Evolutionary conservation across 1,284 basidiomycete species (phyloP).

Genomic region (Rhodotorula sp.): DNA sequence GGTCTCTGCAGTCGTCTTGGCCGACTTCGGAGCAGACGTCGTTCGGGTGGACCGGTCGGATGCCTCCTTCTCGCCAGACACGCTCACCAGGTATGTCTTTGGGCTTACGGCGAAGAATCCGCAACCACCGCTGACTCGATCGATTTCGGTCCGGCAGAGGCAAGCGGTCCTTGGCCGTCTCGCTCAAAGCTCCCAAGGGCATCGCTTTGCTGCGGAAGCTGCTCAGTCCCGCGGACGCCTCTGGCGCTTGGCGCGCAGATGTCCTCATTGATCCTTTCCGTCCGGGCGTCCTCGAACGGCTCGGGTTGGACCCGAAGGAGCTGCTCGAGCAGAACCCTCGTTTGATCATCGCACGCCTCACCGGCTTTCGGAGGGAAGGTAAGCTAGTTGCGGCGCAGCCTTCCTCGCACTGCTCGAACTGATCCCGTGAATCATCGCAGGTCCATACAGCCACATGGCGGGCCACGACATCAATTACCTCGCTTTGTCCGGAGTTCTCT

Average conservation of each 20-base stretch:
- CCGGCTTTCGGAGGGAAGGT: slow-evolving; percentile 48
- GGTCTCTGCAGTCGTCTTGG: slow-evolving; percentile 58
- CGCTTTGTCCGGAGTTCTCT: slow-evolving; percentile 71
- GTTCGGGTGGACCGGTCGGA: slow-evolving; percentile 67
- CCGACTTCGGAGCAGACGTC: slow-evolving; percentile 77
- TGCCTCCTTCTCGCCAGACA: slow-evolving; percentile 44
- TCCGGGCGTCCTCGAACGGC: slow-evolving; percentile 74
- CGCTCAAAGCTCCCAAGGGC: slow-evolving; percentile 55
- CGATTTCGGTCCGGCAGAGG: slow-evolving; percentile 53
- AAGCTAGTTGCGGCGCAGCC: neutral
- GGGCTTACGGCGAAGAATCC: accelerated
- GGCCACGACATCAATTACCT: slow-evolving; percentile 80
- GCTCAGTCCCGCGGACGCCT: slow-evolving; percentile 49
- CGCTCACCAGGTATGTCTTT: slow-evolving; percentile 28
- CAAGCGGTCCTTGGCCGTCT: slow-evolving; percentile 9
- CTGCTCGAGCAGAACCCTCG: slow-evolving; percentile 23
- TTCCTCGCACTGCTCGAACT: too few species aligned
- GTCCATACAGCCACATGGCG: slow-evolving; percentile 46
- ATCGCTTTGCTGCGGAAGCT: slow-evolving; percentile 60
- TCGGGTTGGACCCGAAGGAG: slow-evolving; percentile 52
- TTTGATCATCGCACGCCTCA: slow-evolving; percentile 48
- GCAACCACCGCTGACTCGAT: accelerated
- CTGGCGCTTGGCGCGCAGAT: slow-evolving; percentile 56
- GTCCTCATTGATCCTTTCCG: slow-evolving; percentile 79
- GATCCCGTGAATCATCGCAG: neutral